Base-by-base conservation (phyloP, 2,329 filamentous ascomycete species). In the Aspergillus jensenii region DNA sequence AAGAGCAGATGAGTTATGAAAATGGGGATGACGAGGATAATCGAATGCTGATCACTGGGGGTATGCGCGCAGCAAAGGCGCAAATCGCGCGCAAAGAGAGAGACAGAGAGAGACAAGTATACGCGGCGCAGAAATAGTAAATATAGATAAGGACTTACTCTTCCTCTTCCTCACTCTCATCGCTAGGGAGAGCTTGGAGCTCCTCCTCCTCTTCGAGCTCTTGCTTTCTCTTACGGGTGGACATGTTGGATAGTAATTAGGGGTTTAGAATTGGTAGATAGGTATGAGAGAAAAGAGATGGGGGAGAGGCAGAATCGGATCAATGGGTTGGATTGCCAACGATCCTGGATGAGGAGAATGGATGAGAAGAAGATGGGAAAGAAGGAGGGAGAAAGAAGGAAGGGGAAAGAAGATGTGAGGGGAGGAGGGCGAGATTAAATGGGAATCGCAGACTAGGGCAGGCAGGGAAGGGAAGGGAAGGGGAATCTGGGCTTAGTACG, bases 141-240 rank as follows among this genome's bases (percentile, higher is more conserved):
- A 40, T 40, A 19, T 9, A 35, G 43, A 35, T 27, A 52, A 52
- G 27, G n/a, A 69, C 74, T 74, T 71, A 79, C 77, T 81, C 79
- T 66, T 81, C 79, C 72, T 81, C 79, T 58, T 79, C 79, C 59
- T 79, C 78, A 33, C 79, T 78, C 46, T 80, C 79, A 45, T 80
- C 78, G 11, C 79, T 81, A 53, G 79, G 79, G 40, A 81, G 74
- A 35, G 76, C 75, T 58, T 78, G 74, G 4, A 82, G 73, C 62
- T 79, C 76, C 55, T 78, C 75, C 56, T 74, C 78, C 39, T 80
- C 79, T 51, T 79, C 78, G 19, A 77, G 71, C 31, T 81, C 78
- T 60, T 78, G 76, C 72, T 79, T 78, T 75, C 81, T 79, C 67
- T 79, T 79, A 68, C 79, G 76, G 63, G 79, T 79, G 21, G 77